Evolutionary conservation across 192 early-diverging fungal species (phyloP).

Genomic region (Dispira parvispora): DNA sequence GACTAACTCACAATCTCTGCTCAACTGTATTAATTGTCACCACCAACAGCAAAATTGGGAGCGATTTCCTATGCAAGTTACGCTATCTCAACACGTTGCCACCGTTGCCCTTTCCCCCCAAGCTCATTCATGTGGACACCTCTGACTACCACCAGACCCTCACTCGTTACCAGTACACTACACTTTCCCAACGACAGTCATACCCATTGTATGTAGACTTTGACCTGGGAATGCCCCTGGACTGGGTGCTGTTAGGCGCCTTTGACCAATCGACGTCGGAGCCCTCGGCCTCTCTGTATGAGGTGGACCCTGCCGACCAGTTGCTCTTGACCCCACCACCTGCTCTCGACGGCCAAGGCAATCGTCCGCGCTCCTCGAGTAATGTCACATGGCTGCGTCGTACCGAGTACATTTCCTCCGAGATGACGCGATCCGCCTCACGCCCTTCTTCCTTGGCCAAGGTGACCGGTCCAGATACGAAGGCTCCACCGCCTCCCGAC

Average conservation of each 20-base stretch:
- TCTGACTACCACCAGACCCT: slow-evolving; percentile 24
- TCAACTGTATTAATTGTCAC: not conserved
- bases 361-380: not conserved
- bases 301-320: slow-evolving; percentile 24
- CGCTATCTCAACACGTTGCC: slow-evolving; percentile 32
- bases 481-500: not conserved
- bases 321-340: slow-evolving; percentile 23
- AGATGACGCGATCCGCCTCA: not conserved
- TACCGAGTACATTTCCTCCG: slow-evolving; percentile 10
- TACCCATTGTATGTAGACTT: slow-evolving; percentile 28
- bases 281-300: slow-evolving; percentile 8
- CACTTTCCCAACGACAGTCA: slow-evolving; percentile 27
- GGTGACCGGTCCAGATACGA: too few relatives aligned
- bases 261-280: slow-evolving; percentile 20
- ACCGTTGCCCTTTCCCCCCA: slow-evolving; percentile 29
- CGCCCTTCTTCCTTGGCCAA: not conserved
- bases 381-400: slow-evolving; percentile 10
- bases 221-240: slow-evolving; percentile 32
- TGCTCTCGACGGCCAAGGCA: not conserved
- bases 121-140: slow-evolving; percentile 28
- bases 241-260: slow-evolving; percentile 24
- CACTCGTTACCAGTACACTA: slow-evolving; percentile 27
- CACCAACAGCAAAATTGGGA: slow-evolving; percentile 18
- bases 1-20: not conserved
- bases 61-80: slow-evolving; percentile 32